phyloP scores from a whole-genome alignment of 768 basidiomycete species.

The Pleurotus giganteus region DNA sequence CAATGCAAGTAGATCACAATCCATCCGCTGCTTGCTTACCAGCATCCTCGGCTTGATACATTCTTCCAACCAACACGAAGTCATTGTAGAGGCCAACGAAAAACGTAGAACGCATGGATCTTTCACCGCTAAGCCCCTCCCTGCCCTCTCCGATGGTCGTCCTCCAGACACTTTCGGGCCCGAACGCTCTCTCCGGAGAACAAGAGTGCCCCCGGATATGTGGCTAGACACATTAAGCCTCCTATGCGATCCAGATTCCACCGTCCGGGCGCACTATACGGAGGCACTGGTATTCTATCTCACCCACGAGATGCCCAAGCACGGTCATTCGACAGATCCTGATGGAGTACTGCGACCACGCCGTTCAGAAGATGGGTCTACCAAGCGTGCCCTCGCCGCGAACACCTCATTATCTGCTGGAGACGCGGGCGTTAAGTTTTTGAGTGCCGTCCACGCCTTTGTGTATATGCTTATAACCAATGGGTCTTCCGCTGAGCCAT shows the following conservation, averaged over 20 bases:
- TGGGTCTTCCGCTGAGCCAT: constrained; percentile 29
- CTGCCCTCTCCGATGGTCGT: constrained; percentile 24
- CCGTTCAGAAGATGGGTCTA: constrained; percentile 46
- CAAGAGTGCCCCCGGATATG: constrained; percentile 72
- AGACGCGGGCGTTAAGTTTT: constrained; percentile 65
- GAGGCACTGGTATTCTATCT: constrained; percentile 75
- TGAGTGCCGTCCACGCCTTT: constrained; percentile 80
- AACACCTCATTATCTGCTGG: constrained; percentile 51
- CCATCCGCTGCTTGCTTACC: constrained; percentile 68
- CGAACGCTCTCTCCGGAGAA: constrained; percentile 52
- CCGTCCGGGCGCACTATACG: constrained; percentile 79
- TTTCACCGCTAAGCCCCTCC: constrained; percentile 18
- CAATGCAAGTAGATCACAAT: constrained; percentile 50
- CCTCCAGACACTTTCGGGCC: constrained; percentile 24
- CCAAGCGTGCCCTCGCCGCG: constrained; percentile 43
- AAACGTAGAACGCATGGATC: constrained; percentile 10
- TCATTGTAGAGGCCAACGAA: constrained; percentile 13
- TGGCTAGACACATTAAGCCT: constrained; percentile 92
- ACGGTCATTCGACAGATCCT: constrained; percentile 46
- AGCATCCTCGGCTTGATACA: constrained; percentile 69
- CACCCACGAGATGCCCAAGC: constrained; percentile 68
- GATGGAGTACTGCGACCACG: constrained; percentile 47
- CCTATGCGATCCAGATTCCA: constrained; percentile 74
- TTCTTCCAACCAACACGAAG: constrained; percentile 53
- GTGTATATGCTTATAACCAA: constrained; percentile 74